A percentile compares a stretch with the other conserved stretches of the same genome.
These are phyloP conservation scores for Trichoderma hamatum DNA, from an alignment of 2,329 filamentous ascomycete species.

Conservation along the genomic window DNA sequence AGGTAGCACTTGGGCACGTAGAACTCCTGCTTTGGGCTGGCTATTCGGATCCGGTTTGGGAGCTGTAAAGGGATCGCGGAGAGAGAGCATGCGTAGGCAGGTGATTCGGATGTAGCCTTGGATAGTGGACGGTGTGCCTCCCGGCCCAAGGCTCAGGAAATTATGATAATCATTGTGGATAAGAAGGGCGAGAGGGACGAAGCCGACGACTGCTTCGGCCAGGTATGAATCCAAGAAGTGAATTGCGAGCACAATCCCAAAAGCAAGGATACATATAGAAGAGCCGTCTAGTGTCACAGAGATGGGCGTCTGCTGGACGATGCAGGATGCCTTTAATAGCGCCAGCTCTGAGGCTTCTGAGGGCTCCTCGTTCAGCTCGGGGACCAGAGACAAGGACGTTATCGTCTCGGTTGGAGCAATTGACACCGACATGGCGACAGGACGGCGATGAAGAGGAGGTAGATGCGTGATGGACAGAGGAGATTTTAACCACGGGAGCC, in stretches of 20 bases:
- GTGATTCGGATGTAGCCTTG: constrained; percentile 74
- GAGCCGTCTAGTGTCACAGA: constrained; percentile 57
- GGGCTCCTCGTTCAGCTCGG: constrained; percentile 29
- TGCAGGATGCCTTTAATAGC: constrained; percentile 11
- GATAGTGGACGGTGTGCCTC: constrained; percentile 76
- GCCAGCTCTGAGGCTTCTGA: constrained; percentile 13
- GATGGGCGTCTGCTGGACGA: constrained; percentile 53
- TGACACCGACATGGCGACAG: constrained; percentile 35
- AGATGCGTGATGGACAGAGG: neutral
- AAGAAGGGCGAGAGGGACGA: constrained; percentile 53
- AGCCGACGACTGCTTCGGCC: constrained; percentile 53
- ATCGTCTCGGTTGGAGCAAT: constrained; percentile 36
- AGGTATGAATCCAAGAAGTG: constrained; percentile 54
- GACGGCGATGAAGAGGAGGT: neutral
- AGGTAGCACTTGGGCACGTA: constrained; percentile 57
- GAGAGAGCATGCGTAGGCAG: constrained; percentile 69
- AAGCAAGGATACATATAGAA: constrained; percentile 49
- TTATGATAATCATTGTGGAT: constrained; percentile 73
- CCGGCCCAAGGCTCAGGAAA: constrained; percentile 77
- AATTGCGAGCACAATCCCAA: constrained; percentile 54
- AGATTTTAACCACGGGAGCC: neutral
- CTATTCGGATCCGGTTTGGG: constrained; percentile 55
- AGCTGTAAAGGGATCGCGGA: constrained; percentile 69
- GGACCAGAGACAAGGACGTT: constrained; percentile 29
- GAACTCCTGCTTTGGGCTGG: constrained; percentile 60